Evolutionary conservation across 2,329 filamentous ascomycete genomes (phyloP), one percentile per base, ranked within the genome.

Genomic region (Exutisphaerella laricina): DNA sequence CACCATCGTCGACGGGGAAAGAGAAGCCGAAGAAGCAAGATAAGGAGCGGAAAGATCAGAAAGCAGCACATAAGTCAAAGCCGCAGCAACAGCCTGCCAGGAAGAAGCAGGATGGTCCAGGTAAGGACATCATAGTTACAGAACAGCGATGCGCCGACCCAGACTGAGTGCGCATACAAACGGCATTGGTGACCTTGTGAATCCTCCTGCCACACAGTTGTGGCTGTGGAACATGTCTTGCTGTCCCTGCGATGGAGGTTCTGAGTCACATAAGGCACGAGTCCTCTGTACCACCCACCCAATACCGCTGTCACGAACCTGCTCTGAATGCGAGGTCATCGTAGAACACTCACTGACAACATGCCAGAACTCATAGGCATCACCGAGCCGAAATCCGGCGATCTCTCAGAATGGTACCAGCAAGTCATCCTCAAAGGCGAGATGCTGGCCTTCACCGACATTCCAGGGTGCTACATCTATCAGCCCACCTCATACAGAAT

Each of bases 371-470:
- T 94, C 53, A 94, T 92, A 58, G 89, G 89, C 53, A 95, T 96
- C 60, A 92, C 89, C 51, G 80, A 85, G 48, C 76, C 78, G 51
- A 97, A 96, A 70, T 74, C 83, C 36, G 83, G 85, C 35, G 88
- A 97, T 70, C 92, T 98, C 64, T 77, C 87, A 38, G 81, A 82
- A 68, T 98, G 92, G 92, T 98, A 98, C 70, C 88, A 95, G 70
- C 90, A 98, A 70, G 86, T 97, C 48, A 84, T 98, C 44, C 82
- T 89, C 62, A 98, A 98, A 78, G 87, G 88, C 58, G 88, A 96
- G 65, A 86, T 98, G 84, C 83, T 97, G 59, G 89, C 95, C 62
- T 98, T 96, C 78, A 97, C 96, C 62, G 85, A 95, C 70, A 90
- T 97, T 49, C 87, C 89, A n/a, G 87, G 89, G 36, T 96, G 94